Conservation (phyloP, 768 basidiomycete species). For the Cystofilobasidium ferigula region DNA sequence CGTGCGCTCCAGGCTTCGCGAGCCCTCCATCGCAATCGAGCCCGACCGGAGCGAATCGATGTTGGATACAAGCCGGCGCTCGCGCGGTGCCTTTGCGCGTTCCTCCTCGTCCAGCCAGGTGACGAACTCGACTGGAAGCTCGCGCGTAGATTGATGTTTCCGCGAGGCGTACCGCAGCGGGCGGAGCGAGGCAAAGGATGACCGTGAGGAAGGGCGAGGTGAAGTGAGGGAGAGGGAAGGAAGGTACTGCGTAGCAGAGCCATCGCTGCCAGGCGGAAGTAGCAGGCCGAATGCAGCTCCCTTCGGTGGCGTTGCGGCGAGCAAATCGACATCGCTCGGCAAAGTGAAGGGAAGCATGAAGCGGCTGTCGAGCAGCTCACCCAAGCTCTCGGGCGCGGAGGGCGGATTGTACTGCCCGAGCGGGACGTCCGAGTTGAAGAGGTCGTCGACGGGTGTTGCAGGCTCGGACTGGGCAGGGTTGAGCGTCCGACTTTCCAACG, state of each 20-base stretch:
- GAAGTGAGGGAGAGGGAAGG: conserved; percentile 23
- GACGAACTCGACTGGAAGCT: conserved; percentile 35
- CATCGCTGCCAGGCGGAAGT: conserved; percentile 2
- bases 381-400: conserved; percentile 65
- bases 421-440: conserved; percentile 61
- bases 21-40: neutral
- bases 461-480: conserved; percentile 20
- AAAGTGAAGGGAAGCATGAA: conserved; percentile 82
- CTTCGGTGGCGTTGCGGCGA: conserved; percentile 46
- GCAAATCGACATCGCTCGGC: conserved; percentile 60
- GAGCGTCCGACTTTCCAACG: conserved; percentile 8
- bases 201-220: conserved; percentile 30
- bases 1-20: neutral
- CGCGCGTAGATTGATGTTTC: conserved; percentile 20
- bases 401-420: conserved; percentile 66
- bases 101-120: conserved; percentile 32
- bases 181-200: conserved; percentile 31
- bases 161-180: conserved; percentile 34
- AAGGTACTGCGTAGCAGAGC: neutral
- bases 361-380: conserved; percentile 83
- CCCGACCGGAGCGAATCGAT: neutral
- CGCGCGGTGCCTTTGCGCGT: neutral
- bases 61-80: neutral
- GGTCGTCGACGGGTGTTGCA: conserved; percentile 51
- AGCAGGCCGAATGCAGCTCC: conserved; percentile 32